A percentile compares a stretch with the other conserved stretches of the same genome.
These are phyloP conservation scores for Geotrichum klebahnii DNA, from an alignment of 1,139 yeast species.

Conservation along the genomic window DNA sequence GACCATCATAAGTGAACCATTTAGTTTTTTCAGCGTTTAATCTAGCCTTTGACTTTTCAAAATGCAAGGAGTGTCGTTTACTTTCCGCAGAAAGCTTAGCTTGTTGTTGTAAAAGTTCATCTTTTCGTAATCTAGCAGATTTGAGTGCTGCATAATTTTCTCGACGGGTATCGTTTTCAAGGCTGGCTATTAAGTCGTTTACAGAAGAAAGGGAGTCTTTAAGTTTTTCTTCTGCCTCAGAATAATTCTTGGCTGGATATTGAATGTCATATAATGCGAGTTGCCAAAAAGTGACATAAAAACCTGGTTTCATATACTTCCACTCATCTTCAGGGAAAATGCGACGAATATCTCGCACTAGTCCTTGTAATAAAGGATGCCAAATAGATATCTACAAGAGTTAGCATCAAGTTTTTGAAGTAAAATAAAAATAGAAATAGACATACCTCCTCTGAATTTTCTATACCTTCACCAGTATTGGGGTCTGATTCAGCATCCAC, in stretches of 20 bases:
- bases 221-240: constrained; percentile 41
- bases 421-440: not conserved
- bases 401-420: constrained; percentile 1
- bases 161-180: constrained; percentile 22
- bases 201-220: constrained; percentile 24
- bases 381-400: constrained; percentile 24
- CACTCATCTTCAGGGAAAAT: constrained; percentile 39
- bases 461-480: constrained; percentile 15
- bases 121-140: constrained; percentile 25
- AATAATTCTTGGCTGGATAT: constrained; percentile 52
- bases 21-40: constrained; percentile 35
- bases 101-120: constrained; percentile 25
- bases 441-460: constrained; percentile 14
- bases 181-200: constrained; percentile 20
- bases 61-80: constrained; percentile 38
- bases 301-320: constrained; percentile 42
- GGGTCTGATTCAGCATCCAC: constrained; percentile 15
- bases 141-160: constrained; percentile 20
- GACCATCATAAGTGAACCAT: constrained; percentile 36
- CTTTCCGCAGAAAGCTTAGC: constrained; percentile 34
- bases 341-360: constrained; percentile 28
- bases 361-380: constrained; percentile 31
- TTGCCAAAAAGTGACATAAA: constrained; percentile 70
- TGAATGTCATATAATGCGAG: constrained; percentile 70
- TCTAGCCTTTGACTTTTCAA: constrained; percentile 34